phyloP scores from a whole-genome alignment of 129 eudicot species.

The Ambrosia trifida region DNA sequence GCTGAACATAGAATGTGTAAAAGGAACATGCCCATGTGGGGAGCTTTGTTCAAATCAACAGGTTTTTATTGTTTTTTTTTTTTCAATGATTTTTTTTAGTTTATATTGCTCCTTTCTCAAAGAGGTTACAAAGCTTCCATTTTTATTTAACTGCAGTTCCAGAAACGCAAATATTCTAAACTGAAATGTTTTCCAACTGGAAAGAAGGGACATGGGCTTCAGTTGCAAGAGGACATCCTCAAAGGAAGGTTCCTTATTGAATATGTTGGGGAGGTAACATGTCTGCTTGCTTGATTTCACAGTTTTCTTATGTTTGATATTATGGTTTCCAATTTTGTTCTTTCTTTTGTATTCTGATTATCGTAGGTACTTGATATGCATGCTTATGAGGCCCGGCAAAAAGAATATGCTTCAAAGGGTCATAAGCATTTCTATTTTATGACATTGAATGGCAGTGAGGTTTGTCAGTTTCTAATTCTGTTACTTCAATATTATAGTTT shows the following conservation, averaged over 20 bases:
- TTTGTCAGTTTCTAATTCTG: constrained; percentile 23
- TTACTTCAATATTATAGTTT: background rate
- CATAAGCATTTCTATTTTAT: constrained; percentile 95
- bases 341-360: background rate
- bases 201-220: constrained; percentile 88
- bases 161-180: constrained; percentile 80
- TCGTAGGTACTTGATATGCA: constrained; percentile 88
- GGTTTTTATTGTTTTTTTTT: constrained; percentile 35
- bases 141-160: constrained; percentile 65
- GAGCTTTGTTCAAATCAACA: constrained; percentile 92
- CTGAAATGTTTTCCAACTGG: constrained; percentile 71
- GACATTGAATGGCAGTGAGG: constrained; percentile 96
- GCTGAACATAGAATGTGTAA: constrained; percentile 94
- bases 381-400: constrained; percentile 84
- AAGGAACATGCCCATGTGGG: constrained; percentile 95
- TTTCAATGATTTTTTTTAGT: background rate
- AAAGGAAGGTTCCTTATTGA: constrained; percentile 91
- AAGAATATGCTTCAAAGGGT: constrained; percentile 78
- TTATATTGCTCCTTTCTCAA: background rate
- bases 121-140: constrained; percentile 14
- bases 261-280: constrained; percentile 92
- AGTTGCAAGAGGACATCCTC: constrained; percentile 66
- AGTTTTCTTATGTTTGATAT: constrained; percentile 3
- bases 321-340: background rate
- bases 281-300: constrained; percentile 9